Evolutionary conservation across 495 filamentous ascomycete species (phyloP).

Genomic region (Podospora tetraspora): DNA sequence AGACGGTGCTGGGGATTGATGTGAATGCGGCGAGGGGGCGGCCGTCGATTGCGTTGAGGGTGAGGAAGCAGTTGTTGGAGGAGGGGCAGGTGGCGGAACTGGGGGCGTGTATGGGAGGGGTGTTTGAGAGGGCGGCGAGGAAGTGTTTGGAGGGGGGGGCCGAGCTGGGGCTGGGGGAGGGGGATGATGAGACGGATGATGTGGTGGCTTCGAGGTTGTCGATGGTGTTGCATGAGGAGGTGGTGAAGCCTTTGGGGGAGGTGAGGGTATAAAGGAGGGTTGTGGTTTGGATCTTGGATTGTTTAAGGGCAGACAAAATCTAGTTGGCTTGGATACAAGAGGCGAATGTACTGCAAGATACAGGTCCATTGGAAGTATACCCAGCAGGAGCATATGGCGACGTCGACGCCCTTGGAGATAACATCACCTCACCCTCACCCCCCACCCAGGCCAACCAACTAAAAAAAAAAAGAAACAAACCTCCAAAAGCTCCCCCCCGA

Average conservation of each 20-base stretch:
- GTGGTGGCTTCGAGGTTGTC: conserved; percentile 27
- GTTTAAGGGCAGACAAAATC: neutral
- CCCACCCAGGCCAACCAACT: too few relatives aligned
- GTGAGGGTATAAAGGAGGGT: conserved; percentile 24
- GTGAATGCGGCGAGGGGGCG: conserved; percentile 20
- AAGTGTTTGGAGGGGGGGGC: conserved; percentile 32
- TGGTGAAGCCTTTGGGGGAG: conserved; percentile 34
- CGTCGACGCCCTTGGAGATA: too few relatives aligned
- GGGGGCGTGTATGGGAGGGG: conserved; percentile 30
- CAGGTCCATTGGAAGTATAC: too few relatives aligned
- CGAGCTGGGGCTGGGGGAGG: conserved; percentile 24
- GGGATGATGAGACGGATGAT: conserved; percentile 34
- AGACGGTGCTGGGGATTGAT: conserved; percentile 40
- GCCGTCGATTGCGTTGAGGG: conserved; percentile 27
- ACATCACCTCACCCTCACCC: too few relatives aligned
- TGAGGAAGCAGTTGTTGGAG: conserved; percentile 26
- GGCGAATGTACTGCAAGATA: too few relatives aligned
- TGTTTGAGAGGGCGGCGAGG: conserved; percentile 29
- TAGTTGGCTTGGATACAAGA: neutral
- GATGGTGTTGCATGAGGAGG: conserved; percentile 32
- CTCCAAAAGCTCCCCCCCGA: too few relatives aligned
- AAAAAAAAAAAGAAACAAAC: too few relatives aligned
- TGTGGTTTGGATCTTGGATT: neutral
- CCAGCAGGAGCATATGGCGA: too few relatives aligned
- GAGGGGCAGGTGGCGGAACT: conserved; percentile 27